Conservation (phyloP, 805 yeast species). For the Nakazawaea holstii region DNA sequence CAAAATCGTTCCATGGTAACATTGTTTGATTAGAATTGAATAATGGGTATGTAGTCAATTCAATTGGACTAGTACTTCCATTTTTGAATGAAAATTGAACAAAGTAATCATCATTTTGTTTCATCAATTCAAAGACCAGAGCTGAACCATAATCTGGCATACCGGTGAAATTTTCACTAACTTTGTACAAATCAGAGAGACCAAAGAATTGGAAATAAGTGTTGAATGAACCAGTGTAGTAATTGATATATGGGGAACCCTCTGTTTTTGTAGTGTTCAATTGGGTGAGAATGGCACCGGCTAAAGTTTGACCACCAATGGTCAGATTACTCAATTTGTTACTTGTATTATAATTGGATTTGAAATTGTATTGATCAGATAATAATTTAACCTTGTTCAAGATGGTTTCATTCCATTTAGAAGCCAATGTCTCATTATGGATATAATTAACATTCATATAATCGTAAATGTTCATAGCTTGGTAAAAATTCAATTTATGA, state of each 20-base stretch:
- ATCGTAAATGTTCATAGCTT: constrained; percentile 36
- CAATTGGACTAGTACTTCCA: constrained; percentile 33
- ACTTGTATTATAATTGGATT: constrained; percentile 26
- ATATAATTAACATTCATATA: constrained; percentile 32
- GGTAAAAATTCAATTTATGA: constrained; percentile 29
- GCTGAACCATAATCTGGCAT: constrained; percentile 43
- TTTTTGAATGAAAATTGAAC: constrained; percentile 42
- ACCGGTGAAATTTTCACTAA: constrained; percentile 35
- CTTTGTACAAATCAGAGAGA: constrained; percentile 26
- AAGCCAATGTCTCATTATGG: constrained; percentile 34
- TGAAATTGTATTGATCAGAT: constrained; percentile 35
- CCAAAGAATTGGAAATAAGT: constrained; percentile 36
- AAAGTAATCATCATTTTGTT: constrained; percentile 23
- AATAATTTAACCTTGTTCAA: constrained; percentile 27
- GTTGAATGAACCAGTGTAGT: constrained; percentile 40
- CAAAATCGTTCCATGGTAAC: constrained; percentile 33
- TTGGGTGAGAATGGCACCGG: constrained; percentile 28
- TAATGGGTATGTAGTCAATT: constrained; percentile 30
- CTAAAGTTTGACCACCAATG: constrained; percentile 37
- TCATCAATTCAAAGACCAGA: constrained; percentile 37
- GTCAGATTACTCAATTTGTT: constrained; percentile 24
- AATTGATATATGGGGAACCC: constrained; percentile 33
- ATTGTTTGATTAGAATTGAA: constrained; percentile 27
- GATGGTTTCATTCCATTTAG: constrained; percentile 25
- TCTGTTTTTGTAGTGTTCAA: constrained; percentile 30